Evolutionary conservation across 2,329 filamentous ascomycete species (phyloP), one percentile per base, ranked within the genome.

Genomic region (Trichoderma brevicompactum): DNA sequence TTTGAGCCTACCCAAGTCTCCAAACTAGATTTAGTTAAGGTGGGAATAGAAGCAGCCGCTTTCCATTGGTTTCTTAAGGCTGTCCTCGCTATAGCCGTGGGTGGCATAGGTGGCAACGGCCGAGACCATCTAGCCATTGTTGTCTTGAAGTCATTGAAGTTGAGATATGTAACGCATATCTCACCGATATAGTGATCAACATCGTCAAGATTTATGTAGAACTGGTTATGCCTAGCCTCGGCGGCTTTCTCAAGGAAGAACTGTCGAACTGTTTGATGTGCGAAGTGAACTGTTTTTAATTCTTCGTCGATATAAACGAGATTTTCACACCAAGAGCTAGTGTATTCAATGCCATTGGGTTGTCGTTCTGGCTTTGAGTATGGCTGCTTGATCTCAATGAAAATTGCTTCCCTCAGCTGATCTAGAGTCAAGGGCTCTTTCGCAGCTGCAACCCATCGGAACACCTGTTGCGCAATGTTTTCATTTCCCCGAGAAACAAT

Each of bases 121-220:
- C n/a, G 50, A 2, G 17, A 15, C 41, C 59, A 43, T 32, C 34
- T 40, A 13, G 64, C 65, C 15, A 77, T 3, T 7, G 74, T 68
- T 2, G 70, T 74, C 58, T 79, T 73, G 44, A 80, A 80, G 48
- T 79, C 76, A 43, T 72, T 75, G 56, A 78, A 78, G 9, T 75
- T 68, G 17, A 81, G 74, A 66, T 80, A 81, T 0, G 77, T 77
- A 13, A 79, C 50, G 66, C 78, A 80, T 50, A 78, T 72, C 38
- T 78, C 74, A 3, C 76, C 76, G 46, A 76, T 63, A 6, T 70
- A 53, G 34, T 72, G 69, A 60, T 80, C 70, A 1, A 69, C 72
- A 13, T 72, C 68, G 13, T 68, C 32, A 3, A 68, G 5, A 7
- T 73, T 49, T n/a, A 79, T 19, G 9, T 61, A 32, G 28, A 69